Conservation (phyloP, 352 stramenopile genomes). For the Phytopythium delawarense region DNA sequence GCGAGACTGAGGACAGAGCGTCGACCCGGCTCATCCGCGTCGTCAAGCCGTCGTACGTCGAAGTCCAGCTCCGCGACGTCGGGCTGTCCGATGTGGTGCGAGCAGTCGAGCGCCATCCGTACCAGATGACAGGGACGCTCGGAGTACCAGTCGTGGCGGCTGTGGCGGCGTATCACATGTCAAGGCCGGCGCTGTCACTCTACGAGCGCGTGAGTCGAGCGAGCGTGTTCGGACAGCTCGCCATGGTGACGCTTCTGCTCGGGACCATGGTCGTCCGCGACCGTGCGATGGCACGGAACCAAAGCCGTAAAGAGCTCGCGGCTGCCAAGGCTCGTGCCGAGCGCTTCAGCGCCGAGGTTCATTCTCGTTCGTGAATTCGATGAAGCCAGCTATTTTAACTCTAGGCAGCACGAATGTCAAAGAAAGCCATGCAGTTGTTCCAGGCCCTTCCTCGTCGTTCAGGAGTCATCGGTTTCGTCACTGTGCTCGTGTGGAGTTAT, state of each 20-base stretch:
- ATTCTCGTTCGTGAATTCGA: not conserved
- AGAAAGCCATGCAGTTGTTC: not conserved
- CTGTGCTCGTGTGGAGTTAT: not conserved
- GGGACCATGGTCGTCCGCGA: slow-evolving; percentile 1
- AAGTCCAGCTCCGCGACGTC: not conserved
- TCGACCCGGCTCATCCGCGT: not conserved
- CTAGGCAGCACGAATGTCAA: not conserved
- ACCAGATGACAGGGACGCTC: not conserved
- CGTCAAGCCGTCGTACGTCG: not conserved
- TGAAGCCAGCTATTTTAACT: not conserved
- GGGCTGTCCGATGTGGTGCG: not conserved
- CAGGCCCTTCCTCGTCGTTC: not conserved
- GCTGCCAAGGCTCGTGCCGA: not conserved
- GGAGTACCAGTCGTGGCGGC: not conserved
- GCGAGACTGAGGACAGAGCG: not conserved
- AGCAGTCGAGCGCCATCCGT: not conserved
- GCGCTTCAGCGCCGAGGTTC: not conserved
- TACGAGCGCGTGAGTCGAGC: slow-evolving; percentile 3
- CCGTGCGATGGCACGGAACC: not conserved
- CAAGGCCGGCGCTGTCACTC: not conserved
- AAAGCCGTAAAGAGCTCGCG: not conserved
- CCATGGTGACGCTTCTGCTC: not conserved
- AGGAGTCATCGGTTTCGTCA: not conserved
- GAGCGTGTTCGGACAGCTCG: slow-evolving; percentile 1
- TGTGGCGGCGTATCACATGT: not conserved